phyloP scores from a whole-genome alignment of 1,284 basidiomycete genomes.

The Ceratorhiza oryzae-sativae region DNA sequence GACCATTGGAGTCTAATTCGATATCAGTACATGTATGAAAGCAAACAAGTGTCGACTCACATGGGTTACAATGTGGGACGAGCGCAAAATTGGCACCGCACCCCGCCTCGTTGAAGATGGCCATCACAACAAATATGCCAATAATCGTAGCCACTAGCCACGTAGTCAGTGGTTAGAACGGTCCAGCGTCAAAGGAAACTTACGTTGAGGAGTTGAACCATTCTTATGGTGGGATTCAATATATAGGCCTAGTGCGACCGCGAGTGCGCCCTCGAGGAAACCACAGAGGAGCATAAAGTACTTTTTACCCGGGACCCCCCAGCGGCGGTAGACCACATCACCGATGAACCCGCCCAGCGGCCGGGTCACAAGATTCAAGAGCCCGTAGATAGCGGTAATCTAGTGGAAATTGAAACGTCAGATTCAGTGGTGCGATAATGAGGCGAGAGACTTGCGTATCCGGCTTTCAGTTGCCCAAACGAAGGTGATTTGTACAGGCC shows the following conservation, averaged over 20 bases:
- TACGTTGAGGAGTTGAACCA: slow-evolving; percentile 42
- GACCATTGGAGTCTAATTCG: slow-evolving; percentile 50
- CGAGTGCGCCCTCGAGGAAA: slow-evolving; percentile 57
- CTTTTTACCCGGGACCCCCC: slow-evolving; percentile 62
- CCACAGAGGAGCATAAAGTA: slow-evolving; percentile 58
- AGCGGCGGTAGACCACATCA: slow-evolving; percentile 59
- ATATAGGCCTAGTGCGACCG: slow-evolving; percentile 59
- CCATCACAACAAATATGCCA: slow-evolving; percentile 50
- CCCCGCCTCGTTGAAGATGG: slow-evolving; percentile 57
- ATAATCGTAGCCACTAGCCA: slow-evolving; percentile 47
- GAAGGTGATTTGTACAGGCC: slow-evolving; percentile 50
- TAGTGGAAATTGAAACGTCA: slow-evolving; percentile 39
- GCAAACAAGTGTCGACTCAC: slow-evolving; percentile 48
- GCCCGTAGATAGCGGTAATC: slow-evolving; percentile 57
- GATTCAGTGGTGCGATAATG: neutral
- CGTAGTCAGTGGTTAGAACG: neutral
- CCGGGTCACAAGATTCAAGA: slow-evolving; percentile 63
- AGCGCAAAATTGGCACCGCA: slow-evolving; percentile 65
- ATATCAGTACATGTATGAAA: slow-evolving; percentile 34
- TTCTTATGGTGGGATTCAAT: slow-evolving; percentile 50
- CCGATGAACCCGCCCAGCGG: slow-evolving; percentile 62
- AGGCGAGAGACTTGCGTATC: slow-evolving; percentile 55
- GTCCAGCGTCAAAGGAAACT: slow-evolving; percentile 11
- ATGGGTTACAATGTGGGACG: slow-evolving; percentile 61
- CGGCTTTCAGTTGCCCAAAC: slow-evolving; percentile 60